Conservation (phyloP, 352 stramenopile genomes). For the Globisporangium paroecandrum region DNA sequence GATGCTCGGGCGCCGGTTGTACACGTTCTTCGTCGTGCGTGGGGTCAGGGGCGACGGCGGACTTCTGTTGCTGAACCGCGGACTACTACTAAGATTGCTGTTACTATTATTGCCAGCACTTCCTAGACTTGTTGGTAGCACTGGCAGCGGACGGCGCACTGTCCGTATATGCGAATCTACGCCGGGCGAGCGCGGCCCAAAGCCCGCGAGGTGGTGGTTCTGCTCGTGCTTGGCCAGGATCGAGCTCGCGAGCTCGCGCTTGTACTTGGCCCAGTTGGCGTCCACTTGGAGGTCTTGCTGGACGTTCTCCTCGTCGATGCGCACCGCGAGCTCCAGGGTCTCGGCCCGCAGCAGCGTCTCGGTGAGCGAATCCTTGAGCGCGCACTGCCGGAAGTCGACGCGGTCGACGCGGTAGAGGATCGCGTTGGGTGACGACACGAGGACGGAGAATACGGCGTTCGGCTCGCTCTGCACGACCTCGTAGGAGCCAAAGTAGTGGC, state of each 20-base stretch:
- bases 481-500: constrained; percentile 63
- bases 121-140: background rate
- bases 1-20: constrained; percentile 14
- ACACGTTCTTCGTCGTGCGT: background rate
- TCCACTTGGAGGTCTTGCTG: constrained; percentile 44
- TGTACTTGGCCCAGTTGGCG: constrained; percentile 50
- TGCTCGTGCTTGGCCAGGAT: constrained; percentile 36
- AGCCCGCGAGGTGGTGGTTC: constrained; percentile 30
- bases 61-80: background rate
- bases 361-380: constrained; percentile 49
- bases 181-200: constrained; percentile 34
- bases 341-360: constrained; percentile 49
- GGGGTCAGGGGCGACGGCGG: background rate
- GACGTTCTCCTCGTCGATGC: constrained; percentile 40
- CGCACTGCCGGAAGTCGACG: constrained; percentile 61
- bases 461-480: constrained; percentile 37
- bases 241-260: constrained; percentile 33
- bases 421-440: constrained; percentile 56
- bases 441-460: constrained; percentile 49
- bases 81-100: background rate
- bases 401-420: constrained; percentile 66
- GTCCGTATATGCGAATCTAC: constrained; percentile 13
- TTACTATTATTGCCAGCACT: background rate
- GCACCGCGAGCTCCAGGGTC: constrained; percentile 30
- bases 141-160: constrained; percentile 6